Evolutionary conservation across 2,329 filamentous ascomycete species (phyloP), one percentile per base, ranked within the genome.

Genomic region (Penicillium janthinellum): DNA sequence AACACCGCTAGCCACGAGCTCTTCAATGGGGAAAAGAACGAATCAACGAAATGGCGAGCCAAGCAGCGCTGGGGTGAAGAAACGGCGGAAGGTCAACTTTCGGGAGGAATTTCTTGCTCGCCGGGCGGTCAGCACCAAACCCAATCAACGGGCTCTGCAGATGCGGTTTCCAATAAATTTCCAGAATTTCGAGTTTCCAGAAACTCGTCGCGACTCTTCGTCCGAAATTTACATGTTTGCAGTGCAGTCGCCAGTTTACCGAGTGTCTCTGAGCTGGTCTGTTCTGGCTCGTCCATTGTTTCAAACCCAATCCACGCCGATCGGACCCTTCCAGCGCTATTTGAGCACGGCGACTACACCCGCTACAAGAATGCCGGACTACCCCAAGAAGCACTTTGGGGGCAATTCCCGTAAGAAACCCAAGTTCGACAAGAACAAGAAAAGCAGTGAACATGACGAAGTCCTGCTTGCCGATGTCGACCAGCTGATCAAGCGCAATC

Each of bases 401-500:
- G 62, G 60, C 45, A 76, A 72, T 60, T 68, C 66, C 54, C 68
- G 67, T 56, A 75, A 75, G 85, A 80, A 82, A 82, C 57, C 57
- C 38, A 83, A 86, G 69, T 82, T 82, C 63, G 84, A 84, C 65
- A 83, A 82, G 17, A 84, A 85, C 59, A 87, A 87, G 1, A 84
- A 84, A 44, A 84, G 84, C 62, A 88, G 86, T 8, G 86, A 86
- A 0, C 80, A 81, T 20, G 89, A 91, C 61, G 87, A 91, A 70
- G 86, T 91, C 49, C 79, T 92, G 48, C 78, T 83, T 51, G 75
- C 82, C 52, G 89, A 92, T 70, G 81, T 92, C 49, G 78, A 85
- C 34, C 57, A 61, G 44, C 68, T 76, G 11, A 54, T 83, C 35
- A 78, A 73, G 58, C 67, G 58, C 59, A 70, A 67, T 48, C 66